phyloP scores from a whole-genome alignment of 768 basidiomycete genomes.

The Mycena crocata region DNA sequence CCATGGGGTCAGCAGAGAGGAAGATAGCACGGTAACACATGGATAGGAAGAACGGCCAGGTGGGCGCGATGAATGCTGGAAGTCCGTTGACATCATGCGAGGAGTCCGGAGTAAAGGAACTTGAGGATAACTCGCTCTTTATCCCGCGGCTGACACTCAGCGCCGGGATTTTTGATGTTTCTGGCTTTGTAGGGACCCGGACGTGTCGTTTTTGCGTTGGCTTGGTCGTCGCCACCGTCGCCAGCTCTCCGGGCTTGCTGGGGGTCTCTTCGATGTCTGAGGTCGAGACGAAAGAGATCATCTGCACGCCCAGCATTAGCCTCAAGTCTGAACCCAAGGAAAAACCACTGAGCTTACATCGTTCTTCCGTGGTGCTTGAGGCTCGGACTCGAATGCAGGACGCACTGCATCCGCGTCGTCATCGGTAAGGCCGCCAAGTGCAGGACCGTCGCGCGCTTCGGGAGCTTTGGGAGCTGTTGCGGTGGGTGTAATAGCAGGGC shows the following conservation, averaged over 20 bases:
- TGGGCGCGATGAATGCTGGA: not conserved
- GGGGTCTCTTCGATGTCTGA: conserved; percentile 1
- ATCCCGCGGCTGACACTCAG: not conserved
- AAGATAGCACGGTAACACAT: not conserved
- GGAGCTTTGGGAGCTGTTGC: not conserved
- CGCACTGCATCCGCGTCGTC: not conserved
- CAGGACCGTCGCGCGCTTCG: not conserved
- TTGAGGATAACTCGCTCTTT: conserved; percentile 1
- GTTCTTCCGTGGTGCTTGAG: not conserved
- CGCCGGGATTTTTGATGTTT: not conserved
- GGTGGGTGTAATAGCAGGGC: not conserved
- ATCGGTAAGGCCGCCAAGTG: conserved; percentile 3
- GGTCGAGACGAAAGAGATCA: not conserved
- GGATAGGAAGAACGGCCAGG: not conserved
- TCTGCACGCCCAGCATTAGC: not conserved
- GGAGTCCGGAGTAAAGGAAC: conserved; percentile 6
- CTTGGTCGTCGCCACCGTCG: no score
- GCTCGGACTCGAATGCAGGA: not conserved
- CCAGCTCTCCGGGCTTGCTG: not conserved
- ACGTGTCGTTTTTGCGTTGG: not conserved
- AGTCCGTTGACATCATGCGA: not conserved
- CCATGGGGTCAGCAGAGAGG: not conserved
- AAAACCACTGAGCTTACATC: not conserved
- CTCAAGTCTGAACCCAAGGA: not conserved
- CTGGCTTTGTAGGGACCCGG: not conserved